Evolutionary conservation across 345 rosid genomes (phyloP).

Genomic region (Litchi chinensis): DNA sequence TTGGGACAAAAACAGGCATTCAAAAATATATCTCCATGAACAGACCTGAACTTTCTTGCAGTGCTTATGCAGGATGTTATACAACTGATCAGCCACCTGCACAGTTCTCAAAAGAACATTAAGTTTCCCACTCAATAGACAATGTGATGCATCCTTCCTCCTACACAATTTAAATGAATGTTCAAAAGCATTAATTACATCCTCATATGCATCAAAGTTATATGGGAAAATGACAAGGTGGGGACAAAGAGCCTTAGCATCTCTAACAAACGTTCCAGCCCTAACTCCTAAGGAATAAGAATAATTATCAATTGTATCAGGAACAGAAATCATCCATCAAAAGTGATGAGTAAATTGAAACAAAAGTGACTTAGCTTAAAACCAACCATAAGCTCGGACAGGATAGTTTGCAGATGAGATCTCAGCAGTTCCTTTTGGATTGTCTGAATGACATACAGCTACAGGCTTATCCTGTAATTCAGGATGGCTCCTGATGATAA

Average conservation of each 20-base stretch:
- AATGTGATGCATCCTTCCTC: too few species aligned
- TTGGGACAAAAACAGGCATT: too few species aligned
- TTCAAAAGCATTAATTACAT: too few species aligned
- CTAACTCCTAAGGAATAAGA: slow-evolving; percentile 53
- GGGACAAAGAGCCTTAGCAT: slow-evolving; percentile 90
- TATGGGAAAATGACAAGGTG: slow-evolving; percentile 80
- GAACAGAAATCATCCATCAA: slow-evolving; percentile 12
- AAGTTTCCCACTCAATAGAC: too few species aligned
- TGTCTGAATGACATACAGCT: slow-evolving; percentile 92
- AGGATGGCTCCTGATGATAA: slow-evolving; percentile 72
- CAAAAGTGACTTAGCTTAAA: slow-evolving; percentile 28
- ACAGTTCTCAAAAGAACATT: too few species aligned
- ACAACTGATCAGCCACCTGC: too few species aligned
- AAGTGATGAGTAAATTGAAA: slow-evolving; percentile 17
- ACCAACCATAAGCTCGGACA: slow-evolving; percentile 84
- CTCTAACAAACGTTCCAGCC: slow-evolving; percentile 95
- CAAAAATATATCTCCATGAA: too few species aligned
- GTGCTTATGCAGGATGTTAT: too few species aligned
- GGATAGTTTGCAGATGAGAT: slow-evolving; percentile 96
- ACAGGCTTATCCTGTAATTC: slow-evolving; percentile 81
- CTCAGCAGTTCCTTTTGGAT: slow-evolving; percentile 94
- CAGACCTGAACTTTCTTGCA: too few species aligned
- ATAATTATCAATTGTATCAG: slow-evolving; percentile 16
- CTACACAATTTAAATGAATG: too few species aligned
- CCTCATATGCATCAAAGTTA: slow-evolving; percentile 86